Evolutionary conservation across 441 rosid genomes (phyloP), one percentile per base, ranked within the genome.

Genomic region (Isatis lusitanica): DNA sequence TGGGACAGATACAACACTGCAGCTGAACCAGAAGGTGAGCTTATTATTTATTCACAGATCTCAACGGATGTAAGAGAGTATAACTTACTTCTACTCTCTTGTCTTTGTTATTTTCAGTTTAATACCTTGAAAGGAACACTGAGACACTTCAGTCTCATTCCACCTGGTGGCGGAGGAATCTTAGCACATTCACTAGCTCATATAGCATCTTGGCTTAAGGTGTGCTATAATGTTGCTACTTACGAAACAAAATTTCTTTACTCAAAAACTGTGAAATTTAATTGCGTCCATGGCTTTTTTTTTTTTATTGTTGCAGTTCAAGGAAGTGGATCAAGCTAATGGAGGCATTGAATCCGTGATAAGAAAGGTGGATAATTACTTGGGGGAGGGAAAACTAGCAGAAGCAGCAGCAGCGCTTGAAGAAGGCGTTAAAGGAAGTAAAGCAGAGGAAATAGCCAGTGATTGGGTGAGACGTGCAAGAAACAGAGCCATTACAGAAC

Each of bases 401-500:
- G 97, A 93, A 81, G 97, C 98, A 60, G 99, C 97, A 24, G 84
- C 87, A 43, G 85, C 84, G 73, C 96, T 93, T 48, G 91, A 91
- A 78, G 90, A 88, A 69, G 98, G 99, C 28, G 93, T 89, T 10
- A 74, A 74, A 64, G 99, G 97, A 75, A 91, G 97, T 85, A 83
- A 88, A 81, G 97, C 93, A 1, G 94, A 88, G 69, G 92, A 85
- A 74, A 69, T 93, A 28, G 88, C 81, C 12, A 63, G 77, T 35
- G 88, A 85, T 21, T 96, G 98, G 99, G 93, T 88, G 70, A 84
- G 51, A 67, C 85, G 33, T 62, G 97, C 83, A 5, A 89, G 87
- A 82, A 90, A 93, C 75, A 80, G 97, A 67, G 97, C 98, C 68
- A 90, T 96, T 56, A 86, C 89, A 2, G 97, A 96, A 78, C 97